A percentile compares a stretch with the other conserved stretches of the same genome.
Evolutionary conservation across 1,284 basidiomycete species (phyloP).

Genomic region (Malassezia japonica): DNA sequence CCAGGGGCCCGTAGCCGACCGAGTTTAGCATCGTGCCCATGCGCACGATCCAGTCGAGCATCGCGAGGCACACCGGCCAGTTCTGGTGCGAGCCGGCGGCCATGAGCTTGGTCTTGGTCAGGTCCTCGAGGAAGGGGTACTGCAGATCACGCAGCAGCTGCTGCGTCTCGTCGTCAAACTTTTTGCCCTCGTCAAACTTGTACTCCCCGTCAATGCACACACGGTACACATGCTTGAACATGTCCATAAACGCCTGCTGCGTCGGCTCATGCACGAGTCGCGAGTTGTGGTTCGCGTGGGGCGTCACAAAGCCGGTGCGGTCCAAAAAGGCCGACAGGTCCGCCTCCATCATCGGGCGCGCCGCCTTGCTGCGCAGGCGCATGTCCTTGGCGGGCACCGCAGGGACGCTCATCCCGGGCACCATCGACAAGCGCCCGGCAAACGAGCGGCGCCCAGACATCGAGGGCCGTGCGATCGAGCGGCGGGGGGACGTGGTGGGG

Average conservation of each 20-base stretch:
- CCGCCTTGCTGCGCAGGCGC: constrained; percentile 14
- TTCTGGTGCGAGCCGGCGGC: constrained; percentile 43
- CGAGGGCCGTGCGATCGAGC: neutral
- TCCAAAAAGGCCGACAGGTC: constrained; percentile 34
- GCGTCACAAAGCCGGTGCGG: constrained; percentile 37
- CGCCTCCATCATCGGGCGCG: constrained; percentile 29
- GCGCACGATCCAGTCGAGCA: constrained; percentile 47
- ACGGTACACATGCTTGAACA: constrained; percentile 44
- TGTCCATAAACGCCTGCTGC: constrained; percentile 37
- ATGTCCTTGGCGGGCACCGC: constrained; percentile 30
- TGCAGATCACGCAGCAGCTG: constrained; percentile 41
- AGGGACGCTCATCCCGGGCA: neutral
- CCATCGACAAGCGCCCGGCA: constrained; percentile 10
- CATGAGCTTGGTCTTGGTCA: constrained; percentile 45
- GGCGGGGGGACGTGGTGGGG: neutral
- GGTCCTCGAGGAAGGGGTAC: constrained; percentile 42
- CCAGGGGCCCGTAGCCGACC: constrained; percentile 32
- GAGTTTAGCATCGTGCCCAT: constrained; percentile 15
- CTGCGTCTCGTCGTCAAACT: constrained; percentile 44
- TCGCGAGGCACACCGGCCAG: constrained; percentile 43
- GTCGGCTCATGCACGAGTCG: constrained; percentile 42
- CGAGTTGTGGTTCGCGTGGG: constrained; percentile 32
- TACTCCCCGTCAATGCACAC: constrained; percentile 39
- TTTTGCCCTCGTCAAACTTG: constrained; percentile 35
- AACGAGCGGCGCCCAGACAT: constrained; percentile 2